A percentile compares a stretch with the other conserved stretches of the same genome.
Conservation (phyloP, 192 early-diverging fungal species). For the Backusella liffmaniae region DNA sequence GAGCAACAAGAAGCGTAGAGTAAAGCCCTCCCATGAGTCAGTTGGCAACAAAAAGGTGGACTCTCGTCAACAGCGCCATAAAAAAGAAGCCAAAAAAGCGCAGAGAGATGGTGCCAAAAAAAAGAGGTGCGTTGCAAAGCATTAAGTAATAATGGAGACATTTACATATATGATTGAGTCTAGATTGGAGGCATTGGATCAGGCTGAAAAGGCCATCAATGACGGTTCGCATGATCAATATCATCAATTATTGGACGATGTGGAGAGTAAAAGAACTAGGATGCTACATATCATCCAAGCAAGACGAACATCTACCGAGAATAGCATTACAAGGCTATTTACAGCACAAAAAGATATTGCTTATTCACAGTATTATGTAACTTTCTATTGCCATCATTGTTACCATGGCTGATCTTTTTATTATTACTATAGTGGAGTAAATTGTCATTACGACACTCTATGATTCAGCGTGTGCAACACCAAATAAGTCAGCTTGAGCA, state of each 20-base stretch:
- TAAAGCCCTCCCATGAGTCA: not conserved
- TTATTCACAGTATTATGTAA: constrained; percentile 33
- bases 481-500: constrained; percentile 32
- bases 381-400: not conserved
- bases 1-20: constrained; percentile 5
- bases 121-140: not conserved
- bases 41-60: not conserved
- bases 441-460: constrained; percentile 24
- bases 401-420: not conserved
- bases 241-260: constrained; percentile 18
- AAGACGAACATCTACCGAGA: constrained; percentile 19
- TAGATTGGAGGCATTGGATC: constrained; percentile 24
- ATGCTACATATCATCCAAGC: constrained; percentile 19
- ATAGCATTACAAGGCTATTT: constrained; percentile 16
- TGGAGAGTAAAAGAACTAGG: constrained; percentile 22
- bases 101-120: constrained; percentile 14
- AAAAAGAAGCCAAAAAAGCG: constrained; percentile 25
- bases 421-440: constrained; percentile 26
- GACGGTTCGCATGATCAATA: constrained; percentile 33
- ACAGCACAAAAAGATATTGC: constrained; percentile 26
- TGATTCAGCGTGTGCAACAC: constrained; percentile 31
- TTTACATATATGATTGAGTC: too few relatives aligned
- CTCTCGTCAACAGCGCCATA: not conserved
- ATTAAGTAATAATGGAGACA: too few relatives aligned
- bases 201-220: constrained; percentile 17